phyloP scores from a whole-genome alignment of 2,329 filamentous ascomycete species.

The Teratosphaeria pseudoeucalypti region DNA sequence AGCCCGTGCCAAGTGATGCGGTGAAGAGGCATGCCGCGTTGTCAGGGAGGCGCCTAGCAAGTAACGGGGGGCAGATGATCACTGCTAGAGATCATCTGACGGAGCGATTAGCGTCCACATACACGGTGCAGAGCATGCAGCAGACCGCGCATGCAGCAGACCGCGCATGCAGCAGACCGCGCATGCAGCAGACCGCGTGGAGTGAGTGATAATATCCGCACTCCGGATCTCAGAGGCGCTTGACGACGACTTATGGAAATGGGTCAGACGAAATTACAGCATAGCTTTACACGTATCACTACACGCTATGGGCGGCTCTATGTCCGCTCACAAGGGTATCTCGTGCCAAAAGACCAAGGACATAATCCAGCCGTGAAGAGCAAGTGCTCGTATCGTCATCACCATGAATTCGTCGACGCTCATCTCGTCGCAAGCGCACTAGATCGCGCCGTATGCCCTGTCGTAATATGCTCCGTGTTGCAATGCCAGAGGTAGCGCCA shows the following conservation, averaged over 20 bases:
- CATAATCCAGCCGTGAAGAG: neutral
- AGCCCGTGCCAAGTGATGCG: slow-evolving; percentile 44
- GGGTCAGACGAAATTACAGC: neutral
- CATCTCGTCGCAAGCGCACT: neutral
- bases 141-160: no score
- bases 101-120: slow-evolving; percentile 48
- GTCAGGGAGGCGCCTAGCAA: slow-evolving; percentile 20
- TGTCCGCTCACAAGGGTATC: neutral
- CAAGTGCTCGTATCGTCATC: neutral
- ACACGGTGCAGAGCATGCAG: slow-evolving; percentile 33
- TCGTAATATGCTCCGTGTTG: neutral
- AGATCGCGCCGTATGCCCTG: neutral
- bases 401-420: neutral
- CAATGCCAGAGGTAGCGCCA: neutral
- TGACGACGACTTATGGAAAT: neutral
- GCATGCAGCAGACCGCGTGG: neutral
- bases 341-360: neutral
- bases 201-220: no score
- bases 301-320: neutral
- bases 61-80: slow-evolving; percentile 33
- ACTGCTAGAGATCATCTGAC: slow-evolving; percentile 51
- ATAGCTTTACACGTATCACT: neutral
- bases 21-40: slow-evolving; percentile 31
- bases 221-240: no score
- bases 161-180: neutral